Percentiles rank a stretch among this genome's conserved stretches.
phyloP scores from a whole-genome alignment of 192 early-diverging fungal species.

The Martensiomyces pterosporus region DNA sequence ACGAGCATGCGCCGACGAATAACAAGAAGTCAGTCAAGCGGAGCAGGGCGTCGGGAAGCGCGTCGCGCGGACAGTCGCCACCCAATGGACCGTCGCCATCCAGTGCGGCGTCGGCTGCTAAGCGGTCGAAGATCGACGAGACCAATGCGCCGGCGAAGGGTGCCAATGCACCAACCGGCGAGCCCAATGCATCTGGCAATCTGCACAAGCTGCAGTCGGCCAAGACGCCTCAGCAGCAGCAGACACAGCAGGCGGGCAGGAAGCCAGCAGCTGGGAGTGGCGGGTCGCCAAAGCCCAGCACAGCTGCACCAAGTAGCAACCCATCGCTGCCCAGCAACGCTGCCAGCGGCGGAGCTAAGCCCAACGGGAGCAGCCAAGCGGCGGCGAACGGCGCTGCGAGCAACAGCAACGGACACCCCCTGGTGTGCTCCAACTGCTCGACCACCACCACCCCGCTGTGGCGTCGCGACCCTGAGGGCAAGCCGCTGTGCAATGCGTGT shows the following conservation, averaged over 20 bases:
- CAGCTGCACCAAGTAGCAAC: no score
- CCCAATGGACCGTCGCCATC: no score
- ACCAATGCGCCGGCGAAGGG: not conserved
- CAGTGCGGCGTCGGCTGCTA: no score
- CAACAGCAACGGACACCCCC: constrained; percentile 26
- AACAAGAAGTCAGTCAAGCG: not conserved
- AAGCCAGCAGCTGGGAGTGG: not conserved
- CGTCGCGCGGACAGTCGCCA: no score
- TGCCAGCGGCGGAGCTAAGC: no score
- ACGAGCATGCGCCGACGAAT: not conserved
- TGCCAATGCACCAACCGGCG: not conserved
- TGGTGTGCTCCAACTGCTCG: constrained; percentile 72
- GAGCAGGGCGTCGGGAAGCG: not conserved
- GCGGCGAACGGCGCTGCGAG: constrained; percentile 3
- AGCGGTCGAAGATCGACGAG: not conserved
- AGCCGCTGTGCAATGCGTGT: constrained; percentile 96
- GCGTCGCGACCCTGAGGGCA: constrained; percentile 85
- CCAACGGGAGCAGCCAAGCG: not conserved
- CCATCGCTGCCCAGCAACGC: no score
- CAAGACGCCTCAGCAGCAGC: constrained; percentile 1
- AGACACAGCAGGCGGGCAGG: not conserved
- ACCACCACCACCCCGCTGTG: constrained; percentile 93
- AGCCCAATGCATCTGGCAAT: not conserved
- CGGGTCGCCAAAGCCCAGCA: no score
- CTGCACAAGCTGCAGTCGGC: not conserved